A percentile compares a stretch with the other conserved stretches of the same genome.
phyloP scores from a whole-genome alignment of 2,329 filamentous ascomycete species.

The Hortaea sp. region DNA sequence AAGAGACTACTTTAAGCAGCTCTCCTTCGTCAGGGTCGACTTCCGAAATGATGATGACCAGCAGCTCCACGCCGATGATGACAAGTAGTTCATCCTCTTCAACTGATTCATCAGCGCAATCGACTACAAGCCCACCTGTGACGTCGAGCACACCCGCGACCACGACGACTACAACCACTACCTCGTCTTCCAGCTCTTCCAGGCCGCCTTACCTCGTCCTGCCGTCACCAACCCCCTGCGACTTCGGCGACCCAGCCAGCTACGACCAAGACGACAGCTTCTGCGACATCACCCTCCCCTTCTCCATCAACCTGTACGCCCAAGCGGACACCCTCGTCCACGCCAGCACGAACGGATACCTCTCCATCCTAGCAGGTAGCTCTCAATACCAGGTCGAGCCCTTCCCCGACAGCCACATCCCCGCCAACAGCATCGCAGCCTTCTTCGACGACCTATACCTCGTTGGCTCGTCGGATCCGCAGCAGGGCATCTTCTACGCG shows the following conservation, averaged over 20 bases:
- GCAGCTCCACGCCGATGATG: constrained; percentile 2
- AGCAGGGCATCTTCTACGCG: constrained; percentile 26
- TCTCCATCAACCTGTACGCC: constrained; percentile 18
- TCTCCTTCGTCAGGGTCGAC: constrained; percentile 2
- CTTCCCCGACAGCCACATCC: constrained; percentile 17
- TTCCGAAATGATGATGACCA: constrained; percentile 2
- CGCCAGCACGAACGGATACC: constrained; percentile 22
- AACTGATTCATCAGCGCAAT: constrained; percentile 4
- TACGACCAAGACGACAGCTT: constrained; percentile 25
- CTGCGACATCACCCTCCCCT: constrained; percentile 22
- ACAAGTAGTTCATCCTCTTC: constrained; percentile 1
- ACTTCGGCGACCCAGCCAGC: constrained; percentile 21
- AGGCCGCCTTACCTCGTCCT: constrained; percentile 16
- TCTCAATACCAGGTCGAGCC: constrained; percentile 13
- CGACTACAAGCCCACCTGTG: constrained; percentile 3
- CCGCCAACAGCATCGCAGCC: constrained; percentile 18
- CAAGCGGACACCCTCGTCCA: constrained; percentile 11
- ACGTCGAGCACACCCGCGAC: constrained; percentile 3
- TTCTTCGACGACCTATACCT: constrained; percentile 26
- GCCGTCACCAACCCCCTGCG: constrained; percentile 19
- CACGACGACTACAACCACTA: constrained; percentile 2
- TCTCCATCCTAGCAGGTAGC: constrained; percentile 19
- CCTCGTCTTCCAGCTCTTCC: constrained; percentile 5
- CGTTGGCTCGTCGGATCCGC: constrained; percentile 6
- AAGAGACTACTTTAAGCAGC: not conserved